Base-by-base conservation (phyloP, 441 rosid species). In the Corymbia calophylla region DNA sequence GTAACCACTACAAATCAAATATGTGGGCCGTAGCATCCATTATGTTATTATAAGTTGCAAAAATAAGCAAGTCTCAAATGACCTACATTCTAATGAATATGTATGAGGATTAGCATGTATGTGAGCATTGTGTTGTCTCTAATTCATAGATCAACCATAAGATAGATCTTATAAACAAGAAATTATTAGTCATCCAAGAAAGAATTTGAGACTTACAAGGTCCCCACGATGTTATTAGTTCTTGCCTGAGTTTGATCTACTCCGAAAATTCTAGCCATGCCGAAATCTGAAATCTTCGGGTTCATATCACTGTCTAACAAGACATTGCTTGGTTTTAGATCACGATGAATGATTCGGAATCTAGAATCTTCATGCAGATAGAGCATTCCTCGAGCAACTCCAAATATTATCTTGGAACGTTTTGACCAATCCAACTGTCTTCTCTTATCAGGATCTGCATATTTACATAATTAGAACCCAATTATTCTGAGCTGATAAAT, bases 401-500 rank as follows among this genome's bases (percentile, higher is more conserved):
- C 49, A 39, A 1, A 10, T 1, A 39, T 2, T 39, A 21, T 73
- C 6, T 73, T 39, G 29, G 21, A 35, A 73, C 17, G 9, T 35
- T 8, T 73, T 0, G 49, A 5, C 29, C 82, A 73, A 73, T 73
- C 29, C 8, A 73, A 73, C 21, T 73, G 49, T 9, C 29, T 0
- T 1, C 82, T 73, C 49, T 73, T 35, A 11, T 73, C 7, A 39
- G 17, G 82, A 73, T 73, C 0, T 35, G 9, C 29, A 6, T 39
- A 15, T 39, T 9, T 0, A 2, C 29, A 35, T 29, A 73, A 35
- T 68, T 0, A 2, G 9, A 18, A 68, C 19, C 0, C 8, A 0
- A 1, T 13, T 9, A 68, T 9, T 19, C 18, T 68, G 7, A 35
- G 23, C 35, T 32, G 9, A 68, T 35, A 68, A 68, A 68, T 32